phyloP scores from a whole-genome alignment of 495 filamentous ascomycete species.

The Neurospora sp. region DNA sequence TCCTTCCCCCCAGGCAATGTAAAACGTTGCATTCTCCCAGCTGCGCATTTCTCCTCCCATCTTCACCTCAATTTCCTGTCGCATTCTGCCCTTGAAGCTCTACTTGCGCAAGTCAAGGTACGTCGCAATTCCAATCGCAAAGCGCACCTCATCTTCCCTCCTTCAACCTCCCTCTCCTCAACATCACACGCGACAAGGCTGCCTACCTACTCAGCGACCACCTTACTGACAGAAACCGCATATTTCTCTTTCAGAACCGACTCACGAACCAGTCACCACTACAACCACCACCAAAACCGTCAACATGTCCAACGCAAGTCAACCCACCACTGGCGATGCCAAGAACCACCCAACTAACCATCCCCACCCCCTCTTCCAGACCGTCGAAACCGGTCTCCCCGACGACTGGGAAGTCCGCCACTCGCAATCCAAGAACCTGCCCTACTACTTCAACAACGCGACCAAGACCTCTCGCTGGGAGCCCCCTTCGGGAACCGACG shows the following conservation, averaged over 20 bases:
- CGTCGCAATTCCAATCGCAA: not conserved
- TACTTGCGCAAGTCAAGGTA: not conserved
- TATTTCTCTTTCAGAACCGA: not conserved
- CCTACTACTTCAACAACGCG: constrained; percentile 88
- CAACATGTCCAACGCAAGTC: constrained; percentile 12
- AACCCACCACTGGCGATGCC: not conserved
- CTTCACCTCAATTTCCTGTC: not conserved
- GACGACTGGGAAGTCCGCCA: constrained; percentile 86
- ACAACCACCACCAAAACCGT: not conserved
- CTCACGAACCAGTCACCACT: not conserved
- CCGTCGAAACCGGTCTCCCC: constrained; percentile 74
- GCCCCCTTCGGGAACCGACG: constrained; percentile 74
- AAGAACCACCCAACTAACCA: not conserved
- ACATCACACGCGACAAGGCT: not conserved
- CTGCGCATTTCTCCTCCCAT: not conserved
- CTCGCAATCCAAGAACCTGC: constrained; percentile 93
- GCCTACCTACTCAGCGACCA: not conserved
- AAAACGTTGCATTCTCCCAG: not conserved
- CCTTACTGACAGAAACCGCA: not conserved
- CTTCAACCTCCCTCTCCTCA: not conserved
- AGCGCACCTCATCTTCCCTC: not conserved
- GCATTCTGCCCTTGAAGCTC: not conserved
- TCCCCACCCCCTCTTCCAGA: not conserved
- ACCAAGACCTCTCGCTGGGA: constrained; percentile 90
- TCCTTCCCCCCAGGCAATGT: not conserved